These are phyloP conservation scores for Nannochloris sp. DNA, from an alignment of 139 green algal genomes.

Conservation along the genomic window DNA sequence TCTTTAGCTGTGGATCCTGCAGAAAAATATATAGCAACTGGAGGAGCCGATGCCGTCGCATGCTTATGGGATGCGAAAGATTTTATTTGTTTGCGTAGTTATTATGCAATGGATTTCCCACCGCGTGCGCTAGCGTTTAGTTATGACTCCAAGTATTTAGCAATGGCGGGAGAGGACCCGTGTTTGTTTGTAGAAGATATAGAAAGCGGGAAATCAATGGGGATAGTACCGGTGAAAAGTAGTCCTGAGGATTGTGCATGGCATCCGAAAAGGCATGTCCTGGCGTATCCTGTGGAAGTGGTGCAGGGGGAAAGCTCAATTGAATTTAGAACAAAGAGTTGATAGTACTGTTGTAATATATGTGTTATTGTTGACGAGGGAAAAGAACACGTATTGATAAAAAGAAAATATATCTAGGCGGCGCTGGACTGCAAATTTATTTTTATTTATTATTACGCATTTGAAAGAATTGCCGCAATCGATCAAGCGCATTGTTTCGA, in stretches of 20 bases:
- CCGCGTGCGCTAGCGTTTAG: conserved; percentile 17
- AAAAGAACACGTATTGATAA: too few species aligned
- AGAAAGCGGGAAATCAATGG: conserved; percentile 8
- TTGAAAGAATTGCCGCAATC: too few species aligned
- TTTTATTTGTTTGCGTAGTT: conserved; percentile 12
- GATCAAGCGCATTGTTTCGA: too few species aligned
- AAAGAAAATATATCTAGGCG: too few species aligned
- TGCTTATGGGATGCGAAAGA: conserved; percentile 26
- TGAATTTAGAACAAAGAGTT: neutral
- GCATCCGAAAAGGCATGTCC: conserved; percentile 18
- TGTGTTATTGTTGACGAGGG: too few species aligned
- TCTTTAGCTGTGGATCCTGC: conserved; percentile 10
- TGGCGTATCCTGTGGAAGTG: conserved; percentile 1
- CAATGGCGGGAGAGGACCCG: conserved; percentile 21
- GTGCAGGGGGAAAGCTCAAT: neutral
- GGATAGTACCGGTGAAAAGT: neutral
- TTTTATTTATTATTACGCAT: too few species aligned
- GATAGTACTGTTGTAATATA: neutral
- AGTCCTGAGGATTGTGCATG: conserved; percentile 15
- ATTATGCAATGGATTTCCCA: conserved; percentile 21
- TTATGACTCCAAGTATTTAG: conserved; percentile 29
- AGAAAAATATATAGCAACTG: conserved; percentile 20
- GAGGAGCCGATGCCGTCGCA: conserved; percentile 17
- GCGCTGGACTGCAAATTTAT: too few species aligned
- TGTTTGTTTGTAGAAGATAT: conserved; percentile 24